Base-by-base conservation (phyloP, 352 stramenopile genomes). In the Pythium dissimile region DNA sequence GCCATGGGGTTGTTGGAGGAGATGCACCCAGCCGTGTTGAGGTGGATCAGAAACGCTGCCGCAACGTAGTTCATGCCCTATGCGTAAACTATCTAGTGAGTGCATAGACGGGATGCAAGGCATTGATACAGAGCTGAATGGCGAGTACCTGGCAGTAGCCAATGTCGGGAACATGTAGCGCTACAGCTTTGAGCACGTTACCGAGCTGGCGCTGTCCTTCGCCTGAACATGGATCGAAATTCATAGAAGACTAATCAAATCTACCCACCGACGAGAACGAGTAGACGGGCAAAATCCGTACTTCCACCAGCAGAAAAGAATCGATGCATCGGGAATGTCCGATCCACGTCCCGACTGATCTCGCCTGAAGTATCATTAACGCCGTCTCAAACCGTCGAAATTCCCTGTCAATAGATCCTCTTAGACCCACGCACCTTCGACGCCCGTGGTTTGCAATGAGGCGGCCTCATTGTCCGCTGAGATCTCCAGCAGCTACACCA, bases 21-120 rank as follows among this genome's bases (percentile, higher is more conserved):
- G 21, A 24, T 47, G n/a, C 16, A 32, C 0, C 54, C 75, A n/a
- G n/a, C 16, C 67, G 13, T 61, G 44, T 70, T 76, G 37, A 84
- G 61, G 18, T 81, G 49, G 21, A 90, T 57, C 35, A 94, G 50
- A 2, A 90, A 48, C 10, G 69, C 65, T 23, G 79, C 84, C 0
- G 80, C 82, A 21, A 92, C 80, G 63, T 92, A 94, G 62, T 92
- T 94, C 84, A 94, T 94, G 5, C 84, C 84, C 80, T 92, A 23
- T 12, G 5, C 8, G 15, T 16, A 2, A 21, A n/a, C n/a, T n/a
- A n/a, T n/a, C n/a, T n/a, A n/a, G n/a, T n/a, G n/a, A n/a, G n/a
- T n/a, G n/a, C n/a, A n/a, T n/a, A n/a, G n/a, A n/a, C n/a, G n/a
- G n/a, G n/a, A n/a, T n/a, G n/a, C n/a, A n/a, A n/a, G n/a, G n/a